Evolutionary conservation across 768 basidiomycete genomes (phyloP).

Genomic region (Megacollybia marginata): DNA sequence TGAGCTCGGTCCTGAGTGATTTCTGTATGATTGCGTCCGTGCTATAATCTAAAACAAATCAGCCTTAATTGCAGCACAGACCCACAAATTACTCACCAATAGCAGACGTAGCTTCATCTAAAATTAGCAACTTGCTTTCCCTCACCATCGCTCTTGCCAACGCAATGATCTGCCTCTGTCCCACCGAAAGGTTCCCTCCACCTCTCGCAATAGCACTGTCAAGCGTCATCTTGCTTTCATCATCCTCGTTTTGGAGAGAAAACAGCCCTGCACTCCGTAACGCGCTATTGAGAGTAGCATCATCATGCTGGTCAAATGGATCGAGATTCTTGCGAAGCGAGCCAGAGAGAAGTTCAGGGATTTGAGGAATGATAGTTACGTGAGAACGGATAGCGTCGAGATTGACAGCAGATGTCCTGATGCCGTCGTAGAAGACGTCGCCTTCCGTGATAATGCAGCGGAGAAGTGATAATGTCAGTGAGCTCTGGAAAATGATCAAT

Average conservation of each 20-base stretch:
- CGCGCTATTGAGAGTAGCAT: slow-evolving; percentile 32
- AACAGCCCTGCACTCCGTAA: slow-evolving; percentile 33
- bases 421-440: slow-evolving; percentile 33
- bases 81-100: slow-evolving; percentile 28
- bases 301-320: slow-evolving; percentile 54
- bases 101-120: slow-evolving; percentile 51
- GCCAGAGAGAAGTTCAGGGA: slow-evolving; percentile 48
- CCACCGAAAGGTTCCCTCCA: slow-evolving; percentile 69
- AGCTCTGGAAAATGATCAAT: slow-evolving; percentile 8
- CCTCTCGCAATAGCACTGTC: slow-evolving; percentile 42
- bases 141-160: slow-evolving; percentile 53
- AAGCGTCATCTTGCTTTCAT: slow-evolving; percentile 39
- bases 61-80: slow-evolving; percentile 3
- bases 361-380: slow-evolving; percentile 36
- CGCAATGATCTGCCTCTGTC: slow-evolving; percentile 66
- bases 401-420: slow-evolving; percentile 29
- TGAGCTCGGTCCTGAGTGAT: slow-evolving; percentile 25
- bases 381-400: slow-evolving; percentile 34
- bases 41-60: slow-evolving; percentile 33
- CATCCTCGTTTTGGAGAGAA: slow-evolving; percentile 31
- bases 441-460: slow-evolving; percentile 36
- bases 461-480: slow-evolving; percentile 28
- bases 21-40: slow-evolving; percentile 54
- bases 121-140: slow-evolving; percentile 49
- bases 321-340: slow-evolving; percentile 63